Base-by-base conservation (phyloP, 2,329 filamentous ascomycete species). In the Thelonectria blattea region DNA sequence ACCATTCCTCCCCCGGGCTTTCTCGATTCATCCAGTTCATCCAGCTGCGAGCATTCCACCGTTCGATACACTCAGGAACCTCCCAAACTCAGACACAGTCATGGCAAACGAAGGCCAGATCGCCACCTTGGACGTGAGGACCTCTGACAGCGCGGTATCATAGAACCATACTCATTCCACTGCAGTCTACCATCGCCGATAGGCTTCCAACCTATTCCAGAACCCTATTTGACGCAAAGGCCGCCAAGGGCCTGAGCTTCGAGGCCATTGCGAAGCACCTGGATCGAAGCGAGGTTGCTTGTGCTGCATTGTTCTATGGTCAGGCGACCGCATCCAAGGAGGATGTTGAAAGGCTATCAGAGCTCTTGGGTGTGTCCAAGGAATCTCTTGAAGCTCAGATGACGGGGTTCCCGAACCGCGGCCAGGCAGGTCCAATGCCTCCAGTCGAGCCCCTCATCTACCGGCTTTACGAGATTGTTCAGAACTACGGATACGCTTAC, bases 401-500 rank as follows among this genome's bases (percentile, higher is more conserved):
- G 64, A 81, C 81, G 34, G 90, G 87, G 0, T 93, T 91, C 71
- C 93, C 93, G 0, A 91, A 97, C 75, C 86, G 93, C 3, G 93
- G 93, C 34, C 83, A 88, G 54, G 85, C 88, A 0, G 75, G 71
- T 1, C 72, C 71, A 5, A 77, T 78, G 75, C 75, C 75, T 12
- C 75, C 75, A 5, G 65, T 68, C 18, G 75, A 78, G 45, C 77
- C 76, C 20, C 72, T 76, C 68, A 93, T 97, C 73, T 98, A 98
- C 76, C 83, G 94, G 2, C 76, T 97, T 61, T 97, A 92, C 75
- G 94, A 98, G 82, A 91, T 97, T 73, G 89, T 98, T 63, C 93
- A 97, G 80, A 98, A 97, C 76, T 97, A 97, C 72, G 94, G 94
- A 1, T 96, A 97, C 75, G 91, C 93, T 1, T 97, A 96, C 79